Conservation (phyloP, 2,329 filamentous ascomycete species). For the Ophiosphaerella narmari region DNA sequence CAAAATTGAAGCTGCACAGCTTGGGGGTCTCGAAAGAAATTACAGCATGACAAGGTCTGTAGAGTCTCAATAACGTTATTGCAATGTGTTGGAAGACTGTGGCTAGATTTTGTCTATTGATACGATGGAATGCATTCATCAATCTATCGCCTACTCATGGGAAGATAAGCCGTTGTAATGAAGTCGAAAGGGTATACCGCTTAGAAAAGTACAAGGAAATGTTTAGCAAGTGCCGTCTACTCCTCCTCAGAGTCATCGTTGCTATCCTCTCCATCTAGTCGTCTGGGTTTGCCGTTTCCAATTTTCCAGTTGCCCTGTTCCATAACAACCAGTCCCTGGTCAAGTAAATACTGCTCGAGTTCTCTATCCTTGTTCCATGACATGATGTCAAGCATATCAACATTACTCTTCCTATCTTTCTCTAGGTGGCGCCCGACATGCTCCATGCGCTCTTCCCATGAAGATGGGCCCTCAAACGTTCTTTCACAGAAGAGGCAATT, state of each 20-base stretch:
- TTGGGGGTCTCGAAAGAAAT: too few relatives aligned
- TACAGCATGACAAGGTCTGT: too few relatives aligned
- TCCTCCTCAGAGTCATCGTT: conserved; percentile 22
- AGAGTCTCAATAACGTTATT: too few relatives aligned
- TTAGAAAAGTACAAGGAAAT: neutral
- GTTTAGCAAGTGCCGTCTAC: conserved; percentile 1
- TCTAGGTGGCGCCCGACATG: conserved; percentile 84
- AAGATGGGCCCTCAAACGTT: conserved; percentile 64
- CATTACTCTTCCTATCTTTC: conserved; percentile 47
- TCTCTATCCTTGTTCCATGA: conserved; percentile 34
- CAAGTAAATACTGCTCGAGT: conserved; percentile 47
- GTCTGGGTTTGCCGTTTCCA: conserved; percentile 36
- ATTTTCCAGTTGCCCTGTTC: conserved; percentile 38
- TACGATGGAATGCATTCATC: too few relatives aligned
- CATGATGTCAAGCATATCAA: conserved; percentile 17
- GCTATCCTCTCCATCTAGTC: conserved; percentile 5
- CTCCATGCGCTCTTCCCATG: conserved; percentile 86
- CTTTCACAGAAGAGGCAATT: conserved; percentile 68
- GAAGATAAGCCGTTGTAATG: too few relatives aligned
- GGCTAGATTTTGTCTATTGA: too few relatives aligned
- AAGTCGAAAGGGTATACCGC: too few relatives aligned
- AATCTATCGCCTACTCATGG: too few relatives aligned
- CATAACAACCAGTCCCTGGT: conserved; percentile 44
- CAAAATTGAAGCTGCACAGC: too few relatives aligned
- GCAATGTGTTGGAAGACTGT: too few relatives aligned